These are phyloP conservation scores for Plenodomus lindquistii DNA, from an alignment of 2,329 filamentous ascomycete species.

Conservation along the genomic window DNA sequence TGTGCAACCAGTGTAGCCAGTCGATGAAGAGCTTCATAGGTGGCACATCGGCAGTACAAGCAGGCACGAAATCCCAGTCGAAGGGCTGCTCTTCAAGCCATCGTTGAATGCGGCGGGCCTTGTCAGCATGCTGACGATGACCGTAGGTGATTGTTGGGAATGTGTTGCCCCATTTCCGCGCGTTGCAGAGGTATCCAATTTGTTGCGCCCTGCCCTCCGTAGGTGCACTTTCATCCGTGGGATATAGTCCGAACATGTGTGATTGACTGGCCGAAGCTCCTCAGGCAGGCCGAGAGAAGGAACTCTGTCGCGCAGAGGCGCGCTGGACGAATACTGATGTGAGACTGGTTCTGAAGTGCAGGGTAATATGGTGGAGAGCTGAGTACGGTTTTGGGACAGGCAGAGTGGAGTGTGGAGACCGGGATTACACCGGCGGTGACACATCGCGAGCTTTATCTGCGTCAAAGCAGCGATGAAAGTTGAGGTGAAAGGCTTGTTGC, in stretches of 20 bases:
- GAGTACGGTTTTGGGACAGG: no score
- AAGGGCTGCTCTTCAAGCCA: conserved; percentile 1
- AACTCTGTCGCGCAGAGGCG: no score
- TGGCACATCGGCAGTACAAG: neutral
- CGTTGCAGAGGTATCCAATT: neutral
- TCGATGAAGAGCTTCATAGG: conserved; percentile 2
- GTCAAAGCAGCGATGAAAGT: neutral
- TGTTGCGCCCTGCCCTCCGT: neutral
- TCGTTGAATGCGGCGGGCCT: neutral
- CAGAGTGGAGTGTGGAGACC: no score
- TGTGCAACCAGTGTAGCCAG: conserved; percentile 7
- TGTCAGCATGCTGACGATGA: neutral
- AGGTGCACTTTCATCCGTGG: neutral
- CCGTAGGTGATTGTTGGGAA: neutral
- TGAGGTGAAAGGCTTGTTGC: neutral
- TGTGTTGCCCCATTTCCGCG: neutral
- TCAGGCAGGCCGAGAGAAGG: no score
- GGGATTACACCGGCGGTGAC: no score
- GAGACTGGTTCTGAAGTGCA: no score
- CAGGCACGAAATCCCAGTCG: neutral
- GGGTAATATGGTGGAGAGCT: no score
- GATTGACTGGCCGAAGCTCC: no score
- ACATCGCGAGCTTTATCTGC: no score
- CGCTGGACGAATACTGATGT: no score
- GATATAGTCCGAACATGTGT: neutral